Conservation (phyloP, 352 stramenopile species). For the Phytophthora crassamura region DNA sequence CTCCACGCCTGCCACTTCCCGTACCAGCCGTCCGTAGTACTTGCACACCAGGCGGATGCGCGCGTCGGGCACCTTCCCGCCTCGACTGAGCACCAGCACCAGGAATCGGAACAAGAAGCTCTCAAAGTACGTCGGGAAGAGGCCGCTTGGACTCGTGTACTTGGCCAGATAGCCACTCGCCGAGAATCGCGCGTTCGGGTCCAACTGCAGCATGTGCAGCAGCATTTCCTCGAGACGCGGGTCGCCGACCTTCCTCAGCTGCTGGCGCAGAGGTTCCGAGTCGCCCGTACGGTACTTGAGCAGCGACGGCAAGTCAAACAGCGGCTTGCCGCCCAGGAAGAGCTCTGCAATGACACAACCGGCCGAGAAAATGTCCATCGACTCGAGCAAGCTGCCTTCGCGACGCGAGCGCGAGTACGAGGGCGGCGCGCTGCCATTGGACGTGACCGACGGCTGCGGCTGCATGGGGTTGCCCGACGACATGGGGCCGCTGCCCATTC, state of each 20-base stretch:
- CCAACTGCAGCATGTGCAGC: conserved; percentile 94
- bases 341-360: conserved; percentile 98
- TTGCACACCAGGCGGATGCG: conserved; percentile 93
- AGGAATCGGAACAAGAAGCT: conserved; percentile 92
- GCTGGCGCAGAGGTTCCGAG: conserved; percentile 73
- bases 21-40: conserved; percentile 93
- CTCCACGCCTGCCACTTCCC: conserved; percentile 90
- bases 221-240: conserved; percentile 89
- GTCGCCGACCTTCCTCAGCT: conserved; percentile 94
- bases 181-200: conserved; percentile 87
- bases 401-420: conserved; percentile 55
- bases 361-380: conserved; percentile 99
- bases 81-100: conserved; percentile 78
- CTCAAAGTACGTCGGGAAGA: conserved; percentile 90
- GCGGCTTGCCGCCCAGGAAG: conserved; percentile 95
- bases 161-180: conserved; percentile 91
- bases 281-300: conserved; percentile 88
- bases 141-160: conserved; percentile 64
- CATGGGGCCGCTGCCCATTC: conserved; percentile 36
- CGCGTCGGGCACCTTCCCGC: conserved; percentile 90
- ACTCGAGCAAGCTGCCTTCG: conserved; percentile 75
- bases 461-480: conserved; percentile 32
- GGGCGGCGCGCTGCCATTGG: conserved; percentile 32
- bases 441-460: conserved; percentile 31
- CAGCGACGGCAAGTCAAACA: conserved; percentile 95